Conservation (phyloP, 495 filamentous ascomycete species). For the Trichoderma erinaceum region DNA sequence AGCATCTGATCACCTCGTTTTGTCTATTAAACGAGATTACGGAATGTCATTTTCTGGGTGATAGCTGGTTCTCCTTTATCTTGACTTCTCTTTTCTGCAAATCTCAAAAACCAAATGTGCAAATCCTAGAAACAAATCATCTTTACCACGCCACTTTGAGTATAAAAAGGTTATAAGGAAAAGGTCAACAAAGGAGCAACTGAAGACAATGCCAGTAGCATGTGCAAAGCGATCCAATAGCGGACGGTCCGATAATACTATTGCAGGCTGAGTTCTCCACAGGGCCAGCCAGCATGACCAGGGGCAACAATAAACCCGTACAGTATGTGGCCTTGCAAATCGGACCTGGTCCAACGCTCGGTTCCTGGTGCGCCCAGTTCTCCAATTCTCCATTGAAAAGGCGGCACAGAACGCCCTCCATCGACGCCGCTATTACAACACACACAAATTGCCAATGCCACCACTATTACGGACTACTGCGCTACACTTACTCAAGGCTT, state of each 20-base stretch:
- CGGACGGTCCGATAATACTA: not conserved
- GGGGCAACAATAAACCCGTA: not conserved
- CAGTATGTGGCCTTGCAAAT: not conserved
- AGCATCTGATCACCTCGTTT: not conserved
- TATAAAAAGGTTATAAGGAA: no score
- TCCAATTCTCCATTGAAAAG: not conserved
- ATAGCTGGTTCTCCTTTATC: not conserved
- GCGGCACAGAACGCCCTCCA: no score
- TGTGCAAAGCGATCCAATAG: not conserved
- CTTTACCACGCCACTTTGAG: no score
- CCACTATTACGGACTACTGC: no score
- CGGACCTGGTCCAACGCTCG: not conserved
- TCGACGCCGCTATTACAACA: no score
- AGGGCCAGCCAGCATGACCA: not conserved
- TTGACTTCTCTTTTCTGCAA: not conserved
- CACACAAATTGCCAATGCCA: no score
- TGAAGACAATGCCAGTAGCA: not conserved
- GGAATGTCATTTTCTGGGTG: not conserved
- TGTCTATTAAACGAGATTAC: not conserved
- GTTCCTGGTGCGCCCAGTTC: not conserved
- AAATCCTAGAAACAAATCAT: not conserved
- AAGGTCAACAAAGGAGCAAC: no score
- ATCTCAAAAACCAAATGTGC: not conserved
- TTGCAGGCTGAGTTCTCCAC: not conserved
- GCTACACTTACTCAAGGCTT: no score